Base-by-base conservation (phyloP, 768 basidiomycete species). In the Grammothele lineata region DNA sequence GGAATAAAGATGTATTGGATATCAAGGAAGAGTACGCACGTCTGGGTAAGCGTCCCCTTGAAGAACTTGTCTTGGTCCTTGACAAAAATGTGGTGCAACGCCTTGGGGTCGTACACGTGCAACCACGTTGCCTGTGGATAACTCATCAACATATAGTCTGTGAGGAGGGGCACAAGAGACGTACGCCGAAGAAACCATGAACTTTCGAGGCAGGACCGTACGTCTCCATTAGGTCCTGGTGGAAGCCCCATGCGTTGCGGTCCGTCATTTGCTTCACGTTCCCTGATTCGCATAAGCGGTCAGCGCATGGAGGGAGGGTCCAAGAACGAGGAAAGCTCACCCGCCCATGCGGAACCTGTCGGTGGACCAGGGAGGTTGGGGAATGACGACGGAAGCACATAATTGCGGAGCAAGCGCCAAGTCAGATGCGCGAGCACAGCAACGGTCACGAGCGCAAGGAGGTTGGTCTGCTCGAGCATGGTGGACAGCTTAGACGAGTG, bases 31-130 rank as follows among this genome's bases (percentile, higher is more conserved):
- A n/a, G n/a, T n/a, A n/a, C n/a, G n/a, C n/a, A n/a, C n/a, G n/a
- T n/a, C n/a, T n/a, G n/a, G n/a, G n/a, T n/a, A n/a, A n/a, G n/a
- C n/a, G n/a, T n/a, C n/a, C n/a, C n/a, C n/a, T n/a, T n/a, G n/a
- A n/a, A 14, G 14, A 30, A 77, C 7, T 65, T 62, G 39, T 72
- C 67, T 51, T 72, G 72, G 32, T 78, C 76, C 50, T 74, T 77
- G 10, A 71, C 36, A 8, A 74, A 51, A 30, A 78, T 72, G 25
- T 64, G 68, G 32, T 75, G 70, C 21, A 78, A 55, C 1, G 77
- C 76, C n/a, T 58, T 63, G 2, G 76, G 72, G 54, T 79, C 77
- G 22, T 45, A 36, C 65, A 77, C 62, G 47, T 76, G 75, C n/a
- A 2, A 79, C 58, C 56, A 73, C 27, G 27, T 14, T 30, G 8